phyloP scores from a whole-genome alignment of 2,329 filamentous ascomycete genomes.

The Balansia obtecta region DNA sequence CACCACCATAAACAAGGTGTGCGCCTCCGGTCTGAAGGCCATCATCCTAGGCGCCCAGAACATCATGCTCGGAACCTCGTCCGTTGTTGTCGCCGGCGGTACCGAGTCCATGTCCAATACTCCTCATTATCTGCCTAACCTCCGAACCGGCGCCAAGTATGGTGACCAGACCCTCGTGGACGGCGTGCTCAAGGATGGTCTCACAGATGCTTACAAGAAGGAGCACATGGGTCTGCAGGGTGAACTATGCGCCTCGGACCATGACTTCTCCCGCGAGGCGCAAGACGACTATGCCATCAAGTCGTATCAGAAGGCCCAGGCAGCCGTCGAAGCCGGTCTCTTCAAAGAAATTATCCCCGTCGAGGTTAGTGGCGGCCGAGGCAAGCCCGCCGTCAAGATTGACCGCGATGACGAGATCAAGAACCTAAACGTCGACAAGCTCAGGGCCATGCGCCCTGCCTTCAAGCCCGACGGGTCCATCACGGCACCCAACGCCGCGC shows the following conservation, averaged over 20 bases:
- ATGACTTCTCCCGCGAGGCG: slow-evolving; percentile 67
- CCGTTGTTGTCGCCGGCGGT: slow-evolving; percentile 85
- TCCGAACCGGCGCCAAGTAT: slow-evolving; percentile 85
- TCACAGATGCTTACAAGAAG: slow-evolving; percentile 89
- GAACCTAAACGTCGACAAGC: slow-evolving; percentile 79
- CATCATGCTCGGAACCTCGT: slow-evolving; percentile 91
- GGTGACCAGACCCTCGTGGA: slow-evolving; percentile 83
- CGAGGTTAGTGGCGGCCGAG: slow-evolving; percentile 75
- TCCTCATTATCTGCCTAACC: slow-evolving; percentile 84
- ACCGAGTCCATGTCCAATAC: slow-evolving; percentile 98
- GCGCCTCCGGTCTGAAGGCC: slow-evolving; percentile 88
- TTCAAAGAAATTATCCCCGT: slow-evolving; percentile 88
- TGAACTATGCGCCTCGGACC: slow-evolving; percentile 82
- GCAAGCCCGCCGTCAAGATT: slow-evolving; percentile 73
- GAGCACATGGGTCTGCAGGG: slow-evolving; percentile 93
- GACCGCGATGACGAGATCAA: slow-evolving; percentile 91
- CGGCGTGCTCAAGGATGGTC: slow-evolving; percentile 84
- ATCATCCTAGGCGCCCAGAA: slow-evolving; percentile 91
- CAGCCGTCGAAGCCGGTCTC: slow-evolving; percentile 65
- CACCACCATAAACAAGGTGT: slow-evolving; percentile 98
- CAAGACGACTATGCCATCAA: slow-evolving; percentile 95
- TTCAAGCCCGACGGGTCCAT: slow-evolving; percentile 80
- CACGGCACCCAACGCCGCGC: slow-evolving; percentile 91
- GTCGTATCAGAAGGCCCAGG: slow-evolving; percentile 87
- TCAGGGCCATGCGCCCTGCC: slow-evolving; percentile 72